Conservation (phyloP, 768 basidiomycete genomes). For the Rhodotorula paludigena region DNA sequence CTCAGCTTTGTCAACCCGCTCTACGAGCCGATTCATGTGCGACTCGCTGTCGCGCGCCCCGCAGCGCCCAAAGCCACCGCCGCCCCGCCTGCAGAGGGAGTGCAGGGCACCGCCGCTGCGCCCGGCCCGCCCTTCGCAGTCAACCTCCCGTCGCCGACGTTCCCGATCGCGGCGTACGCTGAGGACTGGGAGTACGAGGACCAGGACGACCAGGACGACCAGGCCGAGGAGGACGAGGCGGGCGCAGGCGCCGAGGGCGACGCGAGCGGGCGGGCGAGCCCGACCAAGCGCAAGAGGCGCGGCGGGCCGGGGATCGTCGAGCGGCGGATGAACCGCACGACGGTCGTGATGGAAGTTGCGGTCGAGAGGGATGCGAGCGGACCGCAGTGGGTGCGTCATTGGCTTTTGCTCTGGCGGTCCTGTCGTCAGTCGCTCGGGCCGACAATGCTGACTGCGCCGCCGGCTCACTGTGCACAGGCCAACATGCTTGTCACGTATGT, state of each 20-base stretch:
- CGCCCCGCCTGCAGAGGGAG: not conserved
- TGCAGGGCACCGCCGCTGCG: constrained; percentile 41
- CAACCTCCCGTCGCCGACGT: constrained; percentile 68
- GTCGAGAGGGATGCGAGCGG: constrained; percentile 74
- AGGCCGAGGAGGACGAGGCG: constrained; percentile 43
- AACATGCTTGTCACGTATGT: constrained; percentile 92
- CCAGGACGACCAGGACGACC: constrained; percentile 60
- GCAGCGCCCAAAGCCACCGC: not conserved
- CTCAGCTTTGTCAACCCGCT: constrained; percentile 89
- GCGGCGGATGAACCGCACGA: constrained; percentile 79
- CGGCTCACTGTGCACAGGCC: constrained; percentile 57
- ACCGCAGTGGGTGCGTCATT: constrained; percentile 64
- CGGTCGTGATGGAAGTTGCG: constrained; percentile 82
- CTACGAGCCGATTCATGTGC: constrained; percentile 89
- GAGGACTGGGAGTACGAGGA: constrained; percentile 99
- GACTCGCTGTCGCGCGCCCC: constrained; percentile 59
- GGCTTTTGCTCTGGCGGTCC: not conserved
- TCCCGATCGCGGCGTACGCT: constrained; percentile 81
- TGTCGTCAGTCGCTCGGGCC: not conserved
- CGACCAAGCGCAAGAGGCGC: constrained; percentile 46
- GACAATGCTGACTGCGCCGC: not conserved
- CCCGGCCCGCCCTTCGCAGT: constrained; percentile 69
- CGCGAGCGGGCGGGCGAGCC: constrained; percentile 48
- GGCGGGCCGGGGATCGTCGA: constrained; percentile 67
- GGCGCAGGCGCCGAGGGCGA: not conserved